Conservation (phyloP, 495 filamentous ascomycete species). For the Aspergillus homomorphus region DNA sequence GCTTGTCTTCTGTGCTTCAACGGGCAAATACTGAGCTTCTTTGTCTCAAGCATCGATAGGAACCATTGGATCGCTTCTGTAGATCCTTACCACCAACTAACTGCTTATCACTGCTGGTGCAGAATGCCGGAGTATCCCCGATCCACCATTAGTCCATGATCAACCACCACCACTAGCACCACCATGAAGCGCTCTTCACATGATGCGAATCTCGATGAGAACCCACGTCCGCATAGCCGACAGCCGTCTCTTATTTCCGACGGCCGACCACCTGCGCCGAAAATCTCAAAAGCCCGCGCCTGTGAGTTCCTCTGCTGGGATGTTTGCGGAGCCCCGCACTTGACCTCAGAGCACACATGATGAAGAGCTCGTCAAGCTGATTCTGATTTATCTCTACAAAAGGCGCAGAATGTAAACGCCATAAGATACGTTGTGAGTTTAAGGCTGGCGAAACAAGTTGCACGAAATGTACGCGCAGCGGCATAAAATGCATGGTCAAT, state of each 20-base stretch:
- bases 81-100: slow-evolving; percentile 11
- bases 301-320: slow-evolving; percentile 29
- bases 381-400: background rate
- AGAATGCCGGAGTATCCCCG: slow-evolving; percentile 43
- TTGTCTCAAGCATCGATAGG: background rate
- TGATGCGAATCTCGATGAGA: slow-evolving; percentile 36
- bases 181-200: slow-evolving; percentile 42
- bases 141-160: slow-evolving; percentile 14
- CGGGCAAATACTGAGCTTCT: background rate
- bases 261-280: slow-evolving; percentile 28
- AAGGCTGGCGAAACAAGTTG: slow-evolving; percentile 41
- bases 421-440: slow-evolving; percentile 49
- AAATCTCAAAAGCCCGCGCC: slow-evolving; percentile 48
- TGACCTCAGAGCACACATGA: background rate
- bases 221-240: slow-evolving; percentile 24
- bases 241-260: slow-evolving; percentile 22
- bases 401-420: slow-evolving; percentile 49
- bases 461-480: slow-evolving; percentile 45
- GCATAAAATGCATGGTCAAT: slow-evolving; percentile 48
- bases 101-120: slow-evolving; percentile 19
- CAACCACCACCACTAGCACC: slow-evolving; percentile 13
- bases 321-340: background rate
- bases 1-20: slow-evolving; percentile 1
- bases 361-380: background rate
- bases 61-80: slow-evolving; percentile 2